Conservation (phyloP, 441 rosid species). For the Heliophila coronopifolia region DNA sequence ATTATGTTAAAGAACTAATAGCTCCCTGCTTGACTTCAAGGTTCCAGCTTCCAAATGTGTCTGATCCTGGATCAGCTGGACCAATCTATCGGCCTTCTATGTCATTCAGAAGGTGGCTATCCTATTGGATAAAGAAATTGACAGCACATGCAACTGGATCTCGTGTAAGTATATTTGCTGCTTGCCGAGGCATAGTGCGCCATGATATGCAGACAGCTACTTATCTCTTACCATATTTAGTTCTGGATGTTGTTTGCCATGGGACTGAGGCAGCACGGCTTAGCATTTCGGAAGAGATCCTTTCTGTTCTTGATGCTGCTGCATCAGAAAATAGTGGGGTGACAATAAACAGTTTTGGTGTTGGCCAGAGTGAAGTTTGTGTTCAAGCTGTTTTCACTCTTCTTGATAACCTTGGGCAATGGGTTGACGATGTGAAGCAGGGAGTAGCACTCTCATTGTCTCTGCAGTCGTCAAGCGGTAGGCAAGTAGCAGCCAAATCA, state of each 20-base stretch:
- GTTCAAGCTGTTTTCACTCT: slow-evolving; percentile 94
- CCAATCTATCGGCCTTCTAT: slow-evolving; percentile 86
- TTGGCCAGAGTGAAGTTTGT: slow-evolving; percentile 91
- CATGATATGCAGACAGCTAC: slow-evolving; percentile 93
- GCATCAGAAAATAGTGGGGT: slow-evolving; percentile 69
- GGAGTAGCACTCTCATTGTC: slow-evolving; percentile 80
- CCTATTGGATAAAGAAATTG: slow-evolving; percentile 78
- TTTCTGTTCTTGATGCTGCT: slow-evolving; percentile 88
- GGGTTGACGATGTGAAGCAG: slow-evolving; percentile 94
- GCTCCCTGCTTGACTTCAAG: slow-evolving; percentile 98
- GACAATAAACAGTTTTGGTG: slow-evolving; percentile 45
- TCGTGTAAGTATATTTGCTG: slow-evolving; percentile 80
- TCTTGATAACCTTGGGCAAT: slow-evolving; percentile 98
- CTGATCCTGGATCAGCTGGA: slow-evolving; percentile 67
- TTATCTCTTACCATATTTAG: slow-evolving; percentile 91
- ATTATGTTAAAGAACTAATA: slow-evolving; percentile 92
- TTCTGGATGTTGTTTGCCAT: slow-evolving; percentile 85
- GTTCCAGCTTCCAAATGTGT: slow-evolving; percentile 86
- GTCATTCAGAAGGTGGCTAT: slow-evolving; percentile 98
- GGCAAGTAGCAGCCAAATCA: slow-evolving; percentile 57
- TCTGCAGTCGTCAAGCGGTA: slow-evolving; percentile 48
- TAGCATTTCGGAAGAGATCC: slow-evolving; percentile 82
- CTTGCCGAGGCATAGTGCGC: slow-evolving; percentile 96
- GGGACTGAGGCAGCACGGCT: slow-evolving; percentile 80
- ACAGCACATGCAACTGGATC: slow-evolving; percentile 88